These are phyloP conservation scores for Eucalyptus cloeziana DNA, from an alignment of 345 rosid genomes.

Conservation along the genomic window DNA sequence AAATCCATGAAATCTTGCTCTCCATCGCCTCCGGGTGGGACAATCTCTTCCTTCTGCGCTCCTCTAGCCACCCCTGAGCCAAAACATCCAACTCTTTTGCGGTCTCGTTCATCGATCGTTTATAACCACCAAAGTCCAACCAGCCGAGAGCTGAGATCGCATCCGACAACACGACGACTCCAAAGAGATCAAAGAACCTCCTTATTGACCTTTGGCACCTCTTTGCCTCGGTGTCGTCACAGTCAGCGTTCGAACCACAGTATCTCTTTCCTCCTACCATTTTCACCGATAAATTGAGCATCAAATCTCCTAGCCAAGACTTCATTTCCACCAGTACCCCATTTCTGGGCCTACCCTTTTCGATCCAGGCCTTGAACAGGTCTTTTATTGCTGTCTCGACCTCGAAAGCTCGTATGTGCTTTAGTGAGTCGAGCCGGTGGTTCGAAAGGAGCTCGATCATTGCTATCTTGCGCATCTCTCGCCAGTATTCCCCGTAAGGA, in stretches of 20 bases:
- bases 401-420: conserved; percentile 10
- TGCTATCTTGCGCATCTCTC: conserved; percentile 15
- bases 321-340: conserved; percentile 15
- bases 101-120: conserved; percentile 17
- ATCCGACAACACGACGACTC: conserved; percentile 14
- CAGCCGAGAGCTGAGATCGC: conserved; percentile 20
- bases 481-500: conserved; percentile 26
- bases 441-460: conserved; percentile 14
- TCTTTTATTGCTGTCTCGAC: not conserved
- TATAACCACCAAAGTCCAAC: conserved; percentile 15
- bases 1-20: conserved; percentile 30
- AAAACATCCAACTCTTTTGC: conserved; percentile 20
- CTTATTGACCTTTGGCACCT: not conserved
- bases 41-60: conserved; percentile 16
- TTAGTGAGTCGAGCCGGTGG: conserved; percentile 7
- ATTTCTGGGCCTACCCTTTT: not conserved
- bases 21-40: not conserved
- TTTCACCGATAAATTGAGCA: conserved; percentile 2
- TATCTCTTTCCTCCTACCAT: conserved; percentile 17
- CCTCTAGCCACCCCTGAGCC: conserved; percentile 17
- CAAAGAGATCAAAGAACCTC: conserved; percentile 5
- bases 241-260: not conserved
- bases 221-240: not conserved
- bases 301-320: conserved; percentile 17
- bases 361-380: not conserved